Conservation (phyloP, 768 basidiomycete species). For the Tulasnella calospora region DNA sequence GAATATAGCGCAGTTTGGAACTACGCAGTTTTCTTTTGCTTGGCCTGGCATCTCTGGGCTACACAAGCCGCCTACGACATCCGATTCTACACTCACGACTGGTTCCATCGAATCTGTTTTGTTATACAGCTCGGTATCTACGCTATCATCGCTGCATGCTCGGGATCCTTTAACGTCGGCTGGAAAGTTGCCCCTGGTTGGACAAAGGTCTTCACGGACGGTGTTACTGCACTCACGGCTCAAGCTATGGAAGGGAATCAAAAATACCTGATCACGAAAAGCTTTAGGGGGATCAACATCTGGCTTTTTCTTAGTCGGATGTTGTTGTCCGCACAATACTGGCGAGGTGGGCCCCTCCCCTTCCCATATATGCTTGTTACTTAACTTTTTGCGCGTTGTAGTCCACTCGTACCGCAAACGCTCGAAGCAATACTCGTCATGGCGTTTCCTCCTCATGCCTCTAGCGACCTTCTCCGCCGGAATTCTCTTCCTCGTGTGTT, state of each 20-base stretch:
- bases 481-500: not conserved
- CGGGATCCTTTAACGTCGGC: not conserved
- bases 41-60: not conserved
- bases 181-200: not conserved
- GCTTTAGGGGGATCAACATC: not conserved
- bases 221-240: not conserved
- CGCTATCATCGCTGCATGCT: not conserved
- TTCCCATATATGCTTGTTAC: too few relatives aligned
- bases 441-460: not conserved
- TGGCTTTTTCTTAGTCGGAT: not conserved
- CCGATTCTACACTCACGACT: not conserved
- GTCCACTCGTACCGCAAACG: not conserved
- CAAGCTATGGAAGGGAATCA: not conserved
- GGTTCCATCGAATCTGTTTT: not conserved
- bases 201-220: not conserved
- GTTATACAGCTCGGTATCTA: not conserved
- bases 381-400: not conserved
- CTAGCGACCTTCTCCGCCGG: not conserved
- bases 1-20: not conserved
- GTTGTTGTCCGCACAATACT: not conserved
- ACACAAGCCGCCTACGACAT: not conserved
- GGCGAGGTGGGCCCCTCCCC: not conserved
- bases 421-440: not conserved
- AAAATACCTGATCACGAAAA: not conserved
- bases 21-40: not conserved